A percentile compares a stretch with the other conserved stretches of the same genome.
phyloP scores from a whole-genome alignment of 129 eudicot genomes.

The Apium graveolens region DNA sequence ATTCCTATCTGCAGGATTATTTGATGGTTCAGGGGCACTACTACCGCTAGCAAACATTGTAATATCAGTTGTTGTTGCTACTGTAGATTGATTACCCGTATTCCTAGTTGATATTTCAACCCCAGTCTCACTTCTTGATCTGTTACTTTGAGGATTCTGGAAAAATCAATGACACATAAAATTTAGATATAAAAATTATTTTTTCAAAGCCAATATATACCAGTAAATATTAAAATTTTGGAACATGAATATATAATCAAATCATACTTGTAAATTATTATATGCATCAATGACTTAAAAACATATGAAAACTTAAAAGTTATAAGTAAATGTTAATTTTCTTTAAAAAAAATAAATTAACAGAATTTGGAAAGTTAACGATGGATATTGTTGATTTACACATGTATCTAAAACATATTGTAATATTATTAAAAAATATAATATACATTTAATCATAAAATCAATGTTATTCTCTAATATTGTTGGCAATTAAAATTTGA shows the following conservation, averaged over 20 bases:
- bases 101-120: background rate
- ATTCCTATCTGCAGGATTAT: background rate
- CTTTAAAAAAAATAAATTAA: too few species aligned
- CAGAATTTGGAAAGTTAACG: too few species aligned
- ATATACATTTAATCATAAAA: background rate
- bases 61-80: background rate
- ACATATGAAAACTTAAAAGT: too few species aligned
- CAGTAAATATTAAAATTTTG: background rate
- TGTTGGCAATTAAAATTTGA: background rate
- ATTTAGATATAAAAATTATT: background rate
- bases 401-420: background rate
- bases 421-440: background rate
- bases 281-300: background rate
- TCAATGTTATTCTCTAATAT: background rate
- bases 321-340: too few species aligned
- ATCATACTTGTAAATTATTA: background rate
- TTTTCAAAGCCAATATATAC: background rate
- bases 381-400: background rate
- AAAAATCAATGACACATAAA: background rate
- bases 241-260: background rate
- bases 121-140: background rate
- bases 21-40: background rate
- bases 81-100: background rate
- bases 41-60: background rate
- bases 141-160: constrained; percentile 7